These are phyloP conservation scores for Lolium multiflorum DNA, from an alignment of 176 grass and related monocot species.

Conservation along the genomic window DNA sequence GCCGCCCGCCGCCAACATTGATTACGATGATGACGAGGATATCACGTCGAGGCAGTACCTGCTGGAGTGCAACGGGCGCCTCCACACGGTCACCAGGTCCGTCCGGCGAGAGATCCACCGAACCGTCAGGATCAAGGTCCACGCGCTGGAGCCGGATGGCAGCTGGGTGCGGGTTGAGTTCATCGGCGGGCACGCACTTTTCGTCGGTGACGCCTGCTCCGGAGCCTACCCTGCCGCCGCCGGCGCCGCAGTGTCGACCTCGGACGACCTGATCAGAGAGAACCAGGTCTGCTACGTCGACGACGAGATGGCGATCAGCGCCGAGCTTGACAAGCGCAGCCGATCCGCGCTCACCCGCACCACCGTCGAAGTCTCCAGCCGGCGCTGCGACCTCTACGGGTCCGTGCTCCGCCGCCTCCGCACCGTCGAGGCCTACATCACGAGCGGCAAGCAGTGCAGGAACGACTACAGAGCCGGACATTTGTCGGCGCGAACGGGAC, in stretches of 20 bases:
- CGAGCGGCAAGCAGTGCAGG: not conserved
- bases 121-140: not conserved
- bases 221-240: not conserved
- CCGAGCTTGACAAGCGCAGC: not conserved
- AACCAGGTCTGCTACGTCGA: not conserved
- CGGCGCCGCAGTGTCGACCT: not conserved
- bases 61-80: not conserved
- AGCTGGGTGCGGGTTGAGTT: not conserved
- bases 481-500: not conserved
- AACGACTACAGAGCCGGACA: not conserved
- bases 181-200: not conserved
- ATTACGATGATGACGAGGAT: too few relatives aligned
- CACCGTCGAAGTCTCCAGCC: not conserved
- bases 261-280: not conserved
- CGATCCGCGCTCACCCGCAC: not conserved
- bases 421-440: not conserved
- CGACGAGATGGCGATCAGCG: not conserved
- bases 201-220: conserved; percentile 13
- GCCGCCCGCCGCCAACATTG: not conserved
- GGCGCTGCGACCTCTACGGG: not conserved
- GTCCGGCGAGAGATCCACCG: not conserved
- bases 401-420: not conserved
- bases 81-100: not conserved
- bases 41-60: not conserved
- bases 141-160: not conserved